Base-by-base conservation (phyloP, 1,139 yeast species). In the Wickerhamomyces sp. region DNA sequence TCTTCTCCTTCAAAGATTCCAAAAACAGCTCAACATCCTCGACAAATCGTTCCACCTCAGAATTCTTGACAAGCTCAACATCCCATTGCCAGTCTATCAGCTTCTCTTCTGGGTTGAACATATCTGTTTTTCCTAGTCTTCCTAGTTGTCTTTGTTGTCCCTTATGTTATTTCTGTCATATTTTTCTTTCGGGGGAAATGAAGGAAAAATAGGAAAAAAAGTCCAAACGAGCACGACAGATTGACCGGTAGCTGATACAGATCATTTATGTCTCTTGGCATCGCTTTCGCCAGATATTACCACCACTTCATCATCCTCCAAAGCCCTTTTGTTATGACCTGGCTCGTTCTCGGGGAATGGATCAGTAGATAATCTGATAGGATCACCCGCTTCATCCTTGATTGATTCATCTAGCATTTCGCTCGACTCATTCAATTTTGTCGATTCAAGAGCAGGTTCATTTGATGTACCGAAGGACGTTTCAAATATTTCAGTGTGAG, bases 1-100 rank as follows among this genome's bases (percentile, higher is more conserved):
- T 10, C 14, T 41, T 42, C 42, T 53, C 55, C 11, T 46, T 45
- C n/a, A 48, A 39, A 23, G 14, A 13, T 7, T 27, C 37, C 31
- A 37, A 13, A 23, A 46, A 10, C 8, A 15, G 23, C 8, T 11
- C 37, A 30, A 51, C 33, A 14, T 37, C 39, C 10, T 14, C 9
- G 29, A 37, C 34, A 30, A 50, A 43, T 13, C 27, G 39, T 6
- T 11, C 36, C n/a, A 18, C 10, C 18, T 9, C 10, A 14, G 32
- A 9, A n/a, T 33, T n/a, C 3, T 33, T n/a, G 10, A 33, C 14
- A 13, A 40, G 14, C 10, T n/a, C 37, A 27, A n/a, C 27, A n/a
- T 34, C 34, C 7, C 15, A 18, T 5, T 18, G 15, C 42, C 35
- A 27, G 31, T 37, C 37, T 11, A 10, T 11, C 10, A 29, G 31